Conservation (phyloP, 176 grass and related monocot species). For the Avena eriantha region DNA sequence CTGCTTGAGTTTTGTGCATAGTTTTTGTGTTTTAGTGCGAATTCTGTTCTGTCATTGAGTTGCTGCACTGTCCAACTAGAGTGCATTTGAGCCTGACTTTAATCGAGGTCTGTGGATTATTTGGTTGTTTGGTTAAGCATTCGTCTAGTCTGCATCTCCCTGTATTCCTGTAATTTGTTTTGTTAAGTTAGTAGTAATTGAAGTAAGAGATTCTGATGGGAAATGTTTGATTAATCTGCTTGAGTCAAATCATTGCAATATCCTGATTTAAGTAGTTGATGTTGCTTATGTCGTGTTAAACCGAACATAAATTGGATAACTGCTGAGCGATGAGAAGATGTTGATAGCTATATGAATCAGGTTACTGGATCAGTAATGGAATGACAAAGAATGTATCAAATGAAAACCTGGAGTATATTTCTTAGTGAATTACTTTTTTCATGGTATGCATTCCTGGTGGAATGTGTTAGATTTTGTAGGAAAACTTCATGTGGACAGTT, state of each 20-base stretch:
- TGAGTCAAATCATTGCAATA: neutral
- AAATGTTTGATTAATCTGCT: conserved; percentile 6
- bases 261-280: conserved; percentile 19
- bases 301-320: neutral
- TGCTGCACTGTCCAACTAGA: neutral
- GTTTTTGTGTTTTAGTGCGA: neutral
- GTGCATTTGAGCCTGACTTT: neutral
- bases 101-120: neutral
- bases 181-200: neutral
- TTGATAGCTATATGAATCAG: neutral
- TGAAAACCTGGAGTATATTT: conserved; percentile 7
- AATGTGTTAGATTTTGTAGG: conserved; percentile 5
- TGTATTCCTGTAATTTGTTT: neutral
- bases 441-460: neutral
- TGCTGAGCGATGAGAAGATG: neutral
- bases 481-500: neutral
- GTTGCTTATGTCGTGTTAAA: conserved; percentile 5
- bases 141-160: neutral
- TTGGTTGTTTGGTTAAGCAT: neutral
- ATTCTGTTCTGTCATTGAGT: neutral
- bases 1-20: neutral
- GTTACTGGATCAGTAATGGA: conserved; percentile 2
- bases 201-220: neutral
- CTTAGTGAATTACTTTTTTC: neutral
- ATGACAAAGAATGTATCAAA: neutral